These are phyloP conservation scores for Skeletonema tropicum DNA, from an alignment of 108 stramenopile species.

Conservation along the genomic window DNA sequence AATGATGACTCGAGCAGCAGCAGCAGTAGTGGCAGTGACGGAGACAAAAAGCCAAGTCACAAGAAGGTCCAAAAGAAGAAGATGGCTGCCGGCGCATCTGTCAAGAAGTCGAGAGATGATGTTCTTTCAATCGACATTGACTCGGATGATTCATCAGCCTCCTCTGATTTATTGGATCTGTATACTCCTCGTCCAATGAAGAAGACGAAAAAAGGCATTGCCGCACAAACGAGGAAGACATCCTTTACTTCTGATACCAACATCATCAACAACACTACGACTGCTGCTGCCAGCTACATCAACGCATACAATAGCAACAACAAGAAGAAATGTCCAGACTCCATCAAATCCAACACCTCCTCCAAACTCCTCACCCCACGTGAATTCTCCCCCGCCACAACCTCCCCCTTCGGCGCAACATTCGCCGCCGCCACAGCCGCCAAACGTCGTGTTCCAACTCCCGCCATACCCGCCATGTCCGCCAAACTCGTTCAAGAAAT, in stretches of 20 bases:
- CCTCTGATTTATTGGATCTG: not conserved
- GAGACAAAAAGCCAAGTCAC: slow-evolving; percentile 23
- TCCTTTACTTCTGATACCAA: not conserved
- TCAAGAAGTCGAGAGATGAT: not conserved
- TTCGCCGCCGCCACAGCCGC: slow-evolving; percentile 6
- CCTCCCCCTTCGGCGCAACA: slow-evolving; percentile 32
- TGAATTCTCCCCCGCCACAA: slow-evolving; percentile 35
- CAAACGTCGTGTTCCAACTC: slow-evolving; percentile 44
- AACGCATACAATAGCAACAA: not conserved
- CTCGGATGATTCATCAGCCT: not conserved
- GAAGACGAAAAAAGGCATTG: not conserved
- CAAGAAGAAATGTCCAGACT: slow-evolving; percentile 4
- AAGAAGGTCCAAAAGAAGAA: not conserved
- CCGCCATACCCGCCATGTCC: slow-evolving; percentile 50
- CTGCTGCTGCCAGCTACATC: too few relatives aligned
- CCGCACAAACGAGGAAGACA: not conserved
- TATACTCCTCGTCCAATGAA: not conserved
- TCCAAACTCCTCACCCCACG: slow-evolving; percentile 40
- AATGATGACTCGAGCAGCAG: slow-evolving; percentile 29
- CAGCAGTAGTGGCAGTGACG: slow-evolving; percentile 47
- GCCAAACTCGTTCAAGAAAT: slow-evolving; percentile 42
- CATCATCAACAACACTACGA: not conserved
- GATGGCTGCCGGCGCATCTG: too few relatives aligned
- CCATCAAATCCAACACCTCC: slow-evolving; percentile 8
- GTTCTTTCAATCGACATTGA: not conserved